Conservation (phyloP, 2,329 filamentous ascomycete species). For the Talaromyces albobiverticillius region DNA sequence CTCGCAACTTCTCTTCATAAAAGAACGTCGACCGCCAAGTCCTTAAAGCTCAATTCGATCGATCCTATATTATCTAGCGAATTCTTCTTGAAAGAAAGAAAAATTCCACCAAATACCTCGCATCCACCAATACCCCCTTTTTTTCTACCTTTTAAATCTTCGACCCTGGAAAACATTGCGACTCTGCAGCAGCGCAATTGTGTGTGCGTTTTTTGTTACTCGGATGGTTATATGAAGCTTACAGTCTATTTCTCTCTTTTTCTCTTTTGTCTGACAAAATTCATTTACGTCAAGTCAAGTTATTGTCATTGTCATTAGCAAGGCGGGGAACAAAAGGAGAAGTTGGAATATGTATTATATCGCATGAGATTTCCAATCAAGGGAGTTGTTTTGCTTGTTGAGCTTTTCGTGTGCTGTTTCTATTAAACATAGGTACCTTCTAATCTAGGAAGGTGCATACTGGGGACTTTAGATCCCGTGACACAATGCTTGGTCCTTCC, state of each 20-base stretch:
- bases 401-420: too few species aligned
- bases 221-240: too few species aligned
- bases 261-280: background rate
- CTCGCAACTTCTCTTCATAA: slow-evolving; percentile 73
- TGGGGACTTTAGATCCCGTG: too few species aligned
- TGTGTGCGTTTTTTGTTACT: too few species aligned
- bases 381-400: slow-evolving; percentile 5
- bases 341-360: slow-evolving; percentile 10
- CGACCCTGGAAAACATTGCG: too few species aligned
- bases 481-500: too few species aligned
- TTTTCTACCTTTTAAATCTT: background rate
- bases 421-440: too few species aligned
- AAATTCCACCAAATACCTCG: too few species aligned
- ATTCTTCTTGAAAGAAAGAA: too few species aligned
- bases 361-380: slow-evolving; percentile 3
- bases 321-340: slow-evolving; percentile 1
- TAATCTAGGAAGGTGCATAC: too few species aligned
- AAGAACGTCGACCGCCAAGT: slow-evolving; percentile 2
- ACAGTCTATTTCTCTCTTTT: background rate
- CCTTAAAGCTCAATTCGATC: too few species aligned
- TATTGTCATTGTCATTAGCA: background rate
- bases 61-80: background rate
- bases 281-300: background rate
- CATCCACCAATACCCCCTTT: slow-evolving; percentile 4
- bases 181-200: too few species aligned